Percentiles rank a stretch among this genome's conserved stretches.
These are phyloP conservation scores for Vigna trinervia DNA, from an alignment of 306 rosid genomes.

Conservation along the genomic window DNA sequence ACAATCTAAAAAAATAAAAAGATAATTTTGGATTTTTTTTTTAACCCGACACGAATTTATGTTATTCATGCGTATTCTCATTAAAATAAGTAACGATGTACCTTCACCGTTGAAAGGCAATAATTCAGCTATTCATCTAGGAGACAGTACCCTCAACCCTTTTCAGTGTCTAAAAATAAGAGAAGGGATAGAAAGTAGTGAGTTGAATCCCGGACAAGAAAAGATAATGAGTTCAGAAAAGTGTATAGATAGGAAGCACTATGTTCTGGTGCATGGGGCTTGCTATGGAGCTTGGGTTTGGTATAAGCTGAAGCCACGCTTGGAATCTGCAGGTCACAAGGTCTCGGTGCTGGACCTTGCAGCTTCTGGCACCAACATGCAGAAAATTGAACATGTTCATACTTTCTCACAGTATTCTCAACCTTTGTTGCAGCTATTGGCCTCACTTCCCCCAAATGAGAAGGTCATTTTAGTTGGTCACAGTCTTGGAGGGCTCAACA, in stretches of 20 bases:
- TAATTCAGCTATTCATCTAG: too few relatives aligned
- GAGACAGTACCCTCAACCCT: not conserved
- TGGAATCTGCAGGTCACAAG: constrained; percentile 63
- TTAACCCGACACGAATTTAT: too few relatives aligned
- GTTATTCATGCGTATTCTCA: too few relatives aligned
- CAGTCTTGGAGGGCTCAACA: constrained; percentile 70
- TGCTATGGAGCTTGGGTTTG: constrained; percentile 84
- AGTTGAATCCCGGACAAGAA: not conserved
- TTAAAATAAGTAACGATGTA: too few relatives aligned
- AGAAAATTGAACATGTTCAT: constrained; percentile 54
- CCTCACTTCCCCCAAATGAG: constrained; percentile 48
- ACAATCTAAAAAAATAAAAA: too few relatives aligned
- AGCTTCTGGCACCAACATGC: constrained; percentile 60
- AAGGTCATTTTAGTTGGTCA: constrained; percentile 79
- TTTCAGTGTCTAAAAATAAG: not conserved
- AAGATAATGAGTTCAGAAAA: constrained; percentile 22
- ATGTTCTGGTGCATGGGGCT: constrained; percentile 80
- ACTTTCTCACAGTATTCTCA: constrained; percentile 52
- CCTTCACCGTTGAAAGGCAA: too few relatives aligned
- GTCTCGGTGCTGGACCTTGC: constrained; percentile 64
- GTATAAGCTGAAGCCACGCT: constrained; percentile 72
- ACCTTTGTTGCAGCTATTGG: constrained; percentile 63
- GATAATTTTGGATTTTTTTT: too few relatives aligned
- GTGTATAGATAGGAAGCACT: constrained; percentile 40
- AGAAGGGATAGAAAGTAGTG: not conserved